Percentiles rank a stretch among this genome's conserved stretches.
phyloP scores from a whole-genome alignment of 225 moss, liverwort and hornwort species.

The Bryum argenteum region DNA sequence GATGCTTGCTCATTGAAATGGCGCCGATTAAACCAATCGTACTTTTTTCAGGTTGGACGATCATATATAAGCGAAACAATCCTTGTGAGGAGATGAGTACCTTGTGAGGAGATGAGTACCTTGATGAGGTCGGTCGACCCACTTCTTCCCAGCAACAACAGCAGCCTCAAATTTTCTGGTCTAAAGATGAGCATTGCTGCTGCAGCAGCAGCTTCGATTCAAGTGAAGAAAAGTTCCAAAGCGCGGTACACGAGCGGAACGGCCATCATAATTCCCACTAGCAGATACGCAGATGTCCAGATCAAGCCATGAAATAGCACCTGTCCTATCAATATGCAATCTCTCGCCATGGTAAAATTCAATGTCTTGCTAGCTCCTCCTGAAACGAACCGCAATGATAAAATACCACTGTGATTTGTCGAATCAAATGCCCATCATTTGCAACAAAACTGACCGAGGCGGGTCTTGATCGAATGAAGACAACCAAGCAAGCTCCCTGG shows the following conservation, averaged over 20 bases:
- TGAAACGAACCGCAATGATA: conserved; percentile 15
- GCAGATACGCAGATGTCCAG: conserved; percentile 58
- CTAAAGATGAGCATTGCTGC: conserved; percentile 29
- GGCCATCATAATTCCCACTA: conserved; percentile 52
- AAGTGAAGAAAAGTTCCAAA: conserved; percentile 44
- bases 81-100: not conserved
- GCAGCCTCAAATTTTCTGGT: conserved; percentile 5
- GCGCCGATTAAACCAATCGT: not conserved
- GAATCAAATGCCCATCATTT: conserved; percentile 2
- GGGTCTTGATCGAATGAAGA: no score
- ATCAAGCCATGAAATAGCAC: conserved; percentile 57
- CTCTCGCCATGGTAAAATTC: conserved; percentile 40
- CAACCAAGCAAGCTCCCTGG: not conserved
- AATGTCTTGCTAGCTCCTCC: conserved; percentile 2
- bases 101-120: conserved; percentile 27
- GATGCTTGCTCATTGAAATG: not conserved
- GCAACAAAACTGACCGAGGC: not conserved
- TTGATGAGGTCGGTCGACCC: conserved; percentile 8
- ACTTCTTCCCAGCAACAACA: not conserved
- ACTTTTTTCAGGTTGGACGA: no score
- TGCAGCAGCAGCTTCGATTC: conserved; percentile 15
- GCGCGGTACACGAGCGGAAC: conserved; percentile 52
- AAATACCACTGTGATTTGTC: conserved; percentile 31
- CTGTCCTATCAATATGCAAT: conserved; percentile 40
- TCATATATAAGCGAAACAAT: not conserved